Conservation (phyloP, 1,284 basidiomycete genomes). For the Apiotrichum siamense region DNA sequence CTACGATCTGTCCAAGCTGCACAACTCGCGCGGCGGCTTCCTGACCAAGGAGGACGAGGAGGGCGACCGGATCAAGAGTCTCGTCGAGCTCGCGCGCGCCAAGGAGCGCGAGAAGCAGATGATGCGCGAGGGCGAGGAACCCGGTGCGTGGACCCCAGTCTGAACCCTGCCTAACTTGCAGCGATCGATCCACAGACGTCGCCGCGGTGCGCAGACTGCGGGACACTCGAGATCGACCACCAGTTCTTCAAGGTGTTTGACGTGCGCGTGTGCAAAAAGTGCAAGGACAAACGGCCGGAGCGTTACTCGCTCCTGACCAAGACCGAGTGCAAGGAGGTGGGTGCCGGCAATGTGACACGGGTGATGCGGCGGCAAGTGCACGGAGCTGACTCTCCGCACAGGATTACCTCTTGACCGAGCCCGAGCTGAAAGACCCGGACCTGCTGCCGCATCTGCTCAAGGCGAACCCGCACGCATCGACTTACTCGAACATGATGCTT, state of each 20-base stretch:
- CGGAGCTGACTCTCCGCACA: constrained; percentile 32
- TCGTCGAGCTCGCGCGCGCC: constrained; percentile 66
- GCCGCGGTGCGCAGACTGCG: constrained; percentile 76
- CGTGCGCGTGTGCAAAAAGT: constrained; percentile 78
- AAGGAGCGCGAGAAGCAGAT: constrained; percentile 63
- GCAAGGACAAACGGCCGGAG: constrained; percentile 82
- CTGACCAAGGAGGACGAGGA: constrained; percentile 53
- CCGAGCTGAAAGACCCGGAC: constrained; percentile 87
- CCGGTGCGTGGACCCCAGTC: constrained; percentile 43
- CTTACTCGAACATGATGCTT: constrained; percentile 99
- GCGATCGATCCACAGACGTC: constrained; percentile 57
- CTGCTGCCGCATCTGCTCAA: constrained; percentile 88
- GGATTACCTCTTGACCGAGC: constrained; percentile 86
- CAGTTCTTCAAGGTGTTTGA: constrained; percentile 70
- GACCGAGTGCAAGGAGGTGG: constrained; percentile 93
- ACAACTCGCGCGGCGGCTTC: constrained; percentile 90
- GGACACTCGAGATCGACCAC: constrained; percentile 75
- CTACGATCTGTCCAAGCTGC: constrained; percentile 91
- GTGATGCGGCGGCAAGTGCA: neutral
- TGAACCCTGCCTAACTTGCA: constrained; percentile 6
- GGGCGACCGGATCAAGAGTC: constrained; percentile 50
- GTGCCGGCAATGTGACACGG: constrained; percentile 13
- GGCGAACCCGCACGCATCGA: constrained; percentile 93
- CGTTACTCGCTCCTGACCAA: constrained; percentile 94
- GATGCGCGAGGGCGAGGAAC: constrained; percentile 69